Conservation (phyloP, 257 asterid genomes). For the Ajuga chamaepitys region DNA sequence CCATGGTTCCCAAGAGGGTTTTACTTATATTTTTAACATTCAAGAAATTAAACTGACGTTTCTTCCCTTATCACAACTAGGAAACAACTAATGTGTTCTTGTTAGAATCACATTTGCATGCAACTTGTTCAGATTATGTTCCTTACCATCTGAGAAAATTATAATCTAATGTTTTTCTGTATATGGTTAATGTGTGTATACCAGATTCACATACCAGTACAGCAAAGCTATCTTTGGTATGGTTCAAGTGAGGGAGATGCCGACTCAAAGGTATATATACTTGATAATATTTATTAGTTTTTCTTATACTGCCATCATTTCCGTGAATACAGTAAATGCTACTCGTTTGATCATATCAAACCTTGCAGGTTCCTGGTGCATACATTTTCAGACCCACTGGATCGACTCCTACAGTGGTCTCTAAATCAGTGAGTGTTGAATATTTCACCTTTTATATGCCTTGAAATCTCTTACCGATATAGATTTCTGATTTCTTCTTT, state of each 20-base stretch:
- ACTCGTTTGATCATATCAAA: conserved; percentile 9
- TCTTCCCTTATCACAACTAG: background rate
- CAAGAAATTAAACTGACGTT: background rate
- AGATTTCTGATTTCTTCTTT: background rate
- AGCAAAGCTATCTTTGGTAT: conserved; percentile 83
- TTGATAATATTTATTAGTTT: background rate
- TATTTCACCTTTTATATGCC: background rate
- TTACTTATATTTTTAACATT: background rate
- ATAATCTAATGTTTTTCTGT: background rate
- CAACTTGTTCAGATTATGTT: background rate
- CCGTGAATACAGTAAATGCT: background rate
- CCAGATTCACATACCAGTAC: conserved; percentile 74
- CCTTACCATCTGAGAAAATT: background rate
- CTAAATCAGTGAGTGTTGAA: conserved; percentile 51
- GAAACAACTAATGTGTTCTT: background rate
- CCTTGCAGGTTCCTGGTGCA: conserved; percentile 71
- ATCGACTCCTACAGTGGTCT: conserved; percentile 43
- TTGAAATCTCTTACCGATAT: background rate
- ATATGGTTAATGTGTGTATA: conserved; percentile 1
- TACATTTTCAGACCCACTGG: conserved; percentile 76
- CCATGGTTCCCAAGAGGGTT: background rate
- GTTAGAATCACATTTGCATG: background rate
- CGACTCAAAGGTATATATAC: conserved; percentile 43
- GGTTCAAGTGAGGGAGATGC: conserved; percentile 53
- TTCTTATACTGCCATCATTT: background rate